A percentile compares a stretch with the other conserved stretches of the same genome.
Conservation (phyloP, 768 basidiomycete species). For the Paxillus involutus region DNA sequence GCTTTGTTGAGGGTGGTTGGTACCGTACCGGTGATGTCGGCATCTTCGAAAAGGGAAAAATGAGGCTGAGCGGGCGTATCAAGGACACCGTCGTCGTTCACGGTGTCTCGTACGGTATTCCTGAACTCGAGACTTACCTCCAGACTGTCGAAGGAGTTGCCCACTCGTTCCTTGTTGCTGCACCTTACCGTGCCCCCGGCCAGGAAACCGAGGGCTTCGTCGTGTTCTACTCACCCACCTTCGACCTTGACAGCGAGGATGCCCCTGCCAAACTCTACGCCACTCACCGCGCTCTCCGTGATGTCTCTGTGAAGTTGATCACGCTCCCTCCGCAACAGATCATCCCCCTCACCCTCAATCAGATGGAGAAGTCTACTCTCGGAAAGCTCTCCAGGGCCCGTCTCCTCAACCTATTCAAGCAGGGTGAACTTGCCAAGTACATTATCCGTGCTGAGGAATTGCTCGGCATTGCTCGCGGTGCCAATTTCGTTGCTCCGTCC, state of each 20-base stretch:
- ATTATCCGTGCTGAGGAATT: slow-evolving; percentile 28
- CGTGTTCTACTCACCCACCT: slow-evolving; percentile 35
- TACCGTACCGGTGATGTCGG: slow-evolving; percentile 62
- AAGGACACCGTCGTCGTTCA: slow-evolving; percentile 42
- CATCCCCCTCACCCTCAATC: slow-evolving; percentile 37
- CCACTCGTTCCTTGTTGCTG: slow-evolving; percentile 33
- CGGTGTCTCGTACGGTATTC: slow-evolving; percentile 38
- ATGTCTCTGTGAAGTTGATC: slow-evolving; percentile 31
- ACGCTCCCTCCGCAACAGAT: slow-evolving; percentile 36
- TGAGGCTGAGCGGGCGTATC: slow-evolving; percentile 38
- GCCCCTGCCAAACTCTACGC: slow-evolving; percentile 21
- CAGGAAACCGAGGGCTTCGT: slow-evolving; percentile 41
- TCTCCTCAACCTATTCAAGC: slow-evolving; percentile 35
- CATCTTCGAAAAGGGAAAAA: slow-evolving; percentile 31
- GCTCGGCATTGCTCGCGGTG: slow-evolving; percentile 22
- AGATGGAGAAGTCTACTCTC: slow-evolving; percentile 42
- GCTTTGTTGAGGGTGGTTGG: slow-evolving; percentile 52
- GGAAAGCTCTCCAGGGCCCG: slow-evolving; percentile 46
- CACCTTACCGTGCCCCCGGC: slow-evolving; percentile 34
- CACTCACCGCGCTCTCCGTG: slow-evolving; percentile 32
- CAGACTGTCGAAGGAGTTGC: slow-evolving; percentile 36
- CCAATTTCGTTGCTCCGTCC: slow-evolving; percentile 19
- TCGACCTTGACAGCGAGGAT: slow-evolving; percentile 24
- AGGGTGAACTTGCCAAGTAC: slow-evolving; percentile 33
- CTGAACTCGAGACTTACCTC: slow-evolving; percentile 35